Conservation (phyloP, 257 asterid species). For the Nicotiana noctiflora region DNA sequence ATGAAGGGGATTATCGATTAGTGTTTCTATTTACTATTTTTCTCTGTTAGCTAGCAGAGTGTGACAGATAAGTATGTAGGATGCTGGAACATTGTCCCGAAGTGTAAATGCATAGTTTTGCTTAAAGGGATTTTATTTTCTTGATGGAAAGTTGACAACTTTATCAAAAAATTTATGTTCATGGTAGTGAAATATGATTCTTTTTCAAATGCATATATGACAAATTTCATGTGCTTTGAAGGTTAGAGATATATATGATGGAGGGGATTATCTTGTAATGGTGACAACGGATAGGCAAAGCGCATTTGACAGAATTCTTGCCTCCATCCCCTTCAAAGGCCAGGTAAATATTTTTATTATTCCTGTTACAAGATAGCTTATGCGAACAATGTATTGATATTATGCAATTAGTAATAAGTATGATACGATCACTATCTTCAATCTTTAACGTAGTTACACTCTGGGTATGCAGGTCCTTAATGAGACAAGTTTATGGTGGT, state of each 20-base stretch:
- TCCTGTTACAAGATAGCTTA: background rate
- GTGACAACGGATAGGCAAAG: conserved; percentile 95
- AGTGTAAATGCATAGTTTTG: background rate
- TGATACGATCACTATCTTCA: background rate
- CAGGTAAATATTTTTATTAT: conserved; percentile 38
- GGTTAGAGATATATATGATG: conserved; percentile 93
- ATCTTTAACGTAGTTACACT: background rate
- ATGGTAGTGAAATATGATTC: background rate
- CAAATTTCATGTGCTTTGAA: conserved; percentile 25
- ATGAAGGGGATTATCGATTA: conserved; percentile 61
- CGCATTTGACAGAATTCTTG: conserved; percentile 92
- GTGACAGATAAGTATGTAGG: background rate
- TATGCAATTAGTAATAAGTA: background rate
- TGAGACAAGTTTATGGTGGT: conserved; percentile 95
- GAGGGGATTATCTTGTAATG: conserved; percentile 70
- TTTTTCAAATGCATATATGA: background rate
- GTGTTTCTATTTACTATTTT: background rate
- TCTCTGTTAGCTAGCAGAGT: background rate
- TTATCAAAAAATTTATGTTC: background rate
- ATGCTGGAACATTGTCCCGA: background rate
- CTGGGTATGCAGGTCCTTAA: conserved; percentile 63
- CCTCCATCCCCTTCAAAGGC: conserved; percentile 94
- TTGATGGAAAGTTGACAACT: background rate
- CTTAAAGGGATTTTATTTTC: background rate
- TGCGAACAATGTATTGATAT: background rate